Percentiles rank a stretch among this genome's conserved stretches.
Evolutionary conservation across 345 rosid species (phyloP).

Genomic region (Streptanthus diversifolius): DNA sequence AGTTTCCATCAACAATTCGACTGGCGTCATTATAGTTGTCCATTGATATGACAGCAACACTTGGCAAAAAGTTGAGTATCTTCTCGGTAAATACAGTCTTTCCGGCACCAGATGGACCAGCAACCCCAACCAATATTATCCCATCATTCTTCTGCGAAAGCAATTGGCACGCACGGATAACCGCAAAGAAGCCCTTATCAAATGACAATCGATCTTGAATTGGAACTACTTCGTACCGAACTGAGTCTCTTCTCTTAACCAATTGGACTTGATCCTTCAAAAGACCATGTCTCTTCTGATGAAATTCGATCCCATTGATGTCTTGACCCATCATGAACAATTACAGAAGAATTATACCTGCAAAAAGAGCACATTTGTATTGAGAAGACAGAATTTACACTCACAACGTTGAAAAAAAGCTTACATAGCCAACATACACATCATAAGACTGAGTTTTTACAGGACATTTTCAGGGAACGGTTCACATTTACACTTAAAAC

Average conservation of each 20-base stretch:
- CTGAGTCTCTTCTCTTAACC: constrained; percentile 66
- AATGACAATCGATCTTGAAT: constrained; percentile 71
- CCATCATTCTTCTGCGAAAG: constrained; percentile 86
- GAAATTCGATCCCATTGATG: constrained; percentile 50
- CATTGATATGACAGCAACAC: constrained; percentile 87
- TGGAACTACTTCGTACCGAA: constrained; percentile 66
- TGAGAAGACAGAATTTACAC: constrained; percentile 5
- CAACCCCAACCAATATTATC: constrained; percentile 76
- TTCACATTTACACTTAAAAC: constrained; percentile 1
- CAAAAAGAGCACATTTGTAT: constrained; percentile 1
- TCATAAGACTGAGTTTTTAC: neutral
- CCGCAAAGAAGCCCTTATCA: constrained; percentile 89
- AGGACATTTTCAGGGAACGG: neutral
- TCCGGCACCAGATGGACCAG: constrained; percentile 99
- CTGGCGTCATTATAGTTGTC: constrained; percentile 91
- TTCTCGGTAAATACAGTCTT: constrained; percentile 91
- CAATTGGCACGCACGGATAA: constrained; percentile 88
- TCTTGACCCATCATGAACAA: constrained; percentile 50
- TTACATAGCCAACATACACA: neutral
- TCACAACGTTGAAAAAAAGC: neutral
- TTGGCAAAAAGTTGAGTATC: constrained; percentile 80
- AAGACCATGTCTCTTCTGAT: constrained; percentile 59
- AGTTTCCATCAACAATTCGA: constrained; percentile 91
- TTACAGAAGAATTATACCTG: neutral
- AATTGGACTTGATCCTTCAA: constrained; percentile 82